Conservation (phyloP, 345 rosid genomes). For the Reutealis trisperma region DNA sequence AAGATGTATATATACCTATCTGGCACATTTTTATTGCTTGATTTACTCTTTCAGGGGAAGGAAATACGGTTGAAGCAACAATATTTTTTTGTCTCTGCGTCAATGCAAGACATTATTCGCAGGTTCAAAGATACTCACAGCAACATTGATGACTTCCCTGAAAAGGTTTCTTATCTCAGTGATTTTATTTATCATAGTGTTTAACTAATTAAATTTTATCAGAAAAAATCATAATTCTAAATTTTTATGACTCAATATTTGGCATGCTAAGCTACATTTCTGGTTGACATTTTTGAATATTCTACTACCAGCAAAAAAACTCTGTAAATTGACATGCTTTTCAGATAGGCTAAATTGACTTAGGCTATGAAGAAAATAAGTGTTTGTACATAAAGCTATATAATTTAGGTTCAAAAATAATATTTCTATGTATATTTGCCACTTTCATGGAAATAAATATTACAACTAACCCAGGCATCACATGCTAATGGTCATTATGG, state of each 20-base stretch:
- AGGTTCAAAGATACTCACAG: slow-evolving; percentile 48
- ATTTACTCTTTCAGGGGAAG: slow-evolving; percentile 42
- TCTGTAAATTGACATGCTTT: neutral
- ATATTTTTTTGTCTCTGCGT: slow-evolving; percentile 50
- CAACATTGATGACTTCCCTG: slow-evolving; percentile 43
- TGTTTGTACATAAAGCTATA: neutral
- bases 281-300: neutral
- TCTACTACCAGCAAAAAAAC: neutral
- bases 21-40: slow-evolving; percentile 9
- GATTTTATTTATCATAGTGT: neutral
- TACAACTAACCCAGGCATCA: neutral
- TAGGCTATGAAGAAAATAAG: neutral
- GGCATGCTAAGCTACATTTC: neutral
- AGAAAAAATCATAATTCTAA: neutral
- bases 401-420: neutral
- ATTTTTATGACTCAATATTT: neutral
- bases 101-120: slow-evolving; percentile 51
- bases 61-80: slow-evolving; percentile 55
- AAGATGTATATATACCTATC: neutral
- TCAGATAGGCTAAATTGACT: neutral
- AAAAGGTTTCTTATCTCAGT: slow-evolving; percentile 31
- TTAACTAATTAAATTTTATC: neutral
- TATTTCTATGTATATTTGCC: neutral
- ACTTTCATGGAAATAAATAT: neutral
- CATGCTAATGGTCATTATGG: neutral